These are phyloP conservation scores for Macrocystidia cucumis DNA, from an alignment of 1,284 basidiomycete genomes.

Conservation along the genomic window DNA sequence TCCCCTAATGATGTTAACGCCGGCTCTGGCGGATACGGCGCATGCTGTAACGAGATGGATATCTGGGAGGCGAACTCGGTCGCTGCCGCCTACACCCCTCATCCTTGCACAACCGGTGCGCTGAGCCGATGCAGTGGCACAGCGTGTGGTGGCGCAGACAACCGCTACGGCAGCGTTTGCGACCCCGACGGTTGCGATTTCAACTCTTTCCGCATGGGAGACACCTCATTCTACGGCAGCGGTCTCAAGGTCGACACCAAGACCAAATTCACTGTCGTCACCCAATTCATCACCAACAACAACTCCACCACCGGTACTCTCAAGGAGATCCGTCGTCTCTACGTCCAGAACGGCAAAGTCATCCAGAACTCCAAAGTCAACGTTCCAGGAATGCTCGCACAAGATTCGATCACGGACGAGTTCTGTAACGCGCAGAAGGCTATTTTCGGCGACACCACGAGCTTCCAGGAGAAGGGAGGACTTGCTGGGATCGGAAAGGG, in stretches of 20 bases:
- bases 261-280: constrained; percentile 43
- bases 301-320: constrained; percentile 36
- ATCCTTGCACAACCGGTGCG: constrained; percentile 29
- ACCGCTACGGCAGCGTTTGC: constrained; percentile 33
- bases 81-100: constrained; percentile 39
- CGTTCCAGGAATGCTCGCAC: constrained; percentile 29
- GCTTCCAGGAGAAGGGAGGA: constrained; percentile 36
- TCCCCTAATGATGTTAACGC: constrained; percentile 11
- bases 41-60: constrained; percentile 48
- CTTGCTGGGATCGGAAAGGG: constrained; percentile 34
- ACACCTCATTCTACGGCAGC: constrained; percentile 39
- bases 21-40: constrained; percentile 27
- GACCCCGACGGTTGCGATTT: constrained; percentile 48
- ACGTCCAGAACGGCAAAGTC: constrained; percentile 44
- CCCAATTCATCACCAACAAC: constrained; percentile 44
- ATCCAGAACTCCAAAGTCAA: constrained; percentile 40
- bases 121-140: constrained; percentile 22
- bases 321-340: constrained; percentile 45
- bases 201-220: constrained; percentile 51
- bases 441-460: constrained; percentile 34
- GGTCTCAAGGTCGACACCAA: constrained; percentile 33
- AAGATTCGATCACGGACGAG: constrained; percentile 29
- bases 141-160: constrained; percentile 23
- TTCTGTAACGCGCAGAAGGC: constrained; percentile 37
- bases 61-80: constrained; percentile 36